Conservation (phyloP, 768 basidiomycete genomes). For the Sutorius australiensis region DNA sequence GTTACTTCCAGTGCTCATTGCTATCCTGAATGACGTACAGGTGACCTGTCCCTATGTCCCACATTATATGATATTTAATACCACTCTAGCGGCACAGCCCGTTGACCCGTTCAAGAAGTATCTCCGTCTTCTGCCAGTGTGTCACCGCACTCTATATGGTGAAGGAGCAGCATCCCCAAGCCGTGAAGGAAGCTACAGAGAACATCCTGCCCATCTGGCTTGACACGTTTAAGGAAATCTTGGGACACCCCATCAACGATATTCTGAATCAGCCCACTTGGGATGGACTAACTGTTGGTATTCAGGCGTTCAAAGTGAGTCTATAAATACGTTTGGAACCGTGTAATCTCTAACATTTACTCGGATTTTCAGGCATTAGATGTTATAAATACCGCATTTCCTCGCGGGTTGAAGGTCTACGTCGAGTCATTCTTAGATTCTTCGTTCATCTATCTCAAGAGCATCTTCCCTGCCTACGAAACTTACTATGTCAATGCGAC, state of each 20-base stretch:
- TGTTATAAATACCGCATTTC: slow-evolving; percentile 77
- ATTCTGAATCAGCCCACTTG: slow-evolving; percentile 58
- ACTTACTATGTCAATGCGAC: slow-evolving; percentile 57
- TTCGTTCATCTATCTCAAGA: slow-evolving; percentile 57
- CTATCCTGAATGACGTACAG: slow-evolving; percentile 72
- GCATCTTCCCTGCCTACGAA: slow-evolving; percentile 56
- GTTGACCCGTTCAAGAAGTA: slow-evolving; percentile 77
- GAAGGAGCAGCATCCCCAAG: slow-evolving; percentile 85
- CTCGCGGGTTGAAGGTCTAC: slow-evolving; percentile 61
- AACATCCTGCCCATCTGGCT: slow-evolving; percentile 87
- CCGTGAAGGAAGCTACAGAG: slow-evolving; percentile 77
- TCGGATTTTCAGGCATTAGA: slow-evolving; percentile 61
- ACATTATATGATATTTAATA: not conserved
- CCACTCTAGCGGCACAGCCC: slow-evolving; percentile 59
- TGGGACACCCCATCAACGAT: slow-evolving; percentile 62
- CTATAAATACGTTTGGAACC: too few species aligned
- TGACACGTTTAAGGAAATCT: slow-evolving; percentile 79
- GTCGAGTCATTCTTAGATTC: slow-evolving; percentile 56
- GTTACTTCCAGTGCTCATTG: slow-evolving; percentile 79
- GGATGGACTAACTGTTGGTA: slow-evolving; percentile 76
- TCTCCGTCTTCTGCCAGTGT: slow-evolving; percentile 89
- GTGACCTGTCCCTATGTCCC: slow-evolving; percentile 35
- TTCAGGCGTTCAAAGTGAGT: slow-evolving; percentile 81
- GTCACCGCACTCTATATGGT: slow-evolving; percentile 90
- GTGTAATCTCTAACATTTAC: slow-evolving; percentile 2